phyloP scores from a whole-genome alignment of 768 basidiomycete genomes.

The Pleurotus tuber-regium region DNA sequence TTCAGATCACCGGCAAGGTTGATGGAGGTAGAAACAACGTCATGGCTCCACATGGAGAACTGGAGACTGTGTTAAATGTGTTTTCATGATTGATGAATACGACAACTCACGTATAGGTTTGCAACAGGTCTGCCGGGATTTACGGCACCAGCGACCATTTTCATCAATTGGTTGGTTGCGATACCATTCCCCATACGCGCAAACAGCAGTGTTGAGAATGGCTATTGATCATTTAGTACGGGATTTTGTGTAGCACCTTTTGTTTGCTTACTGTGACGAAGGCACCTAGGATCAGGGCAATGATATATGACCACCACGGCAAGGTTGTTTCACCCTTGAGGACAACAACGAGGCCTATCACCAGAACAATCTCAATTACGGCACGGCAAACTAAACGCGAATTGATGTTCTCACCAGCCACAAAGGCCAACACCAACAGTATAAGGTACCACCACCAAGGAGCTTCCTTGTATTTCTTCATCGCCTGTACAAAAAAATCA shows the following conservation, averaged over 20 bases:
- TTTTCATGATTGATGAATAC: neutral
- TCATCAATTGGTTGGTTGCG: slow-evolving; percentile 59
- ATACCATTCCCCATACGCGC: slow-evolving; percentile 63
- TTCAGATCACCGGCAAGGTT: slow-evolving; percentile 60
- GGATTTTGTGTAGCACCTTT: no score
- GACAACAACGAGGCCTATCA: slow-evolving; percentile 51
- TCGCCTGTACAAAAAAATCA: slow-evolving; percentile 31
- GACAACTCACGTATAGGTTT: slow-evolving; percentile 56
- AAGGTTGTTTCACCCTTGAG: slow-evolving; percentile 59
- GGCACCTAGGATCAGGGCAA: slow-evolving; percentile 51
- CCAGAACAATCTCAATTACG: no score
- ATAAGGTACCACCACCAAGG: slow-evolving; percentile 61
- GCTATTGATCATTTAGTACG: no score
- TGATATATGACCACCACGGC: slow-evolving; percentile 61
- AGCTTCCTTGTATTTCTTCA: slow-evolving; percentile 58
- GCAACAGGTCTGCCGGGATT: slow-evolving; percentile 66
- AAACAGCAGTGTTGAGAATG: slow-evolving; percentile 54
- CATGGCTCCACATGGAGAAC: slow-evolving; percentile 72
- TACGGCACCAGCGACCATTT: slow-evolving; percentile 60
- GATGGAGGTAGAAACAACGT: slow-evolving; percentile 54
- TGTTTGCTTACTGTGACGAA: slow-evolving; percentile 33
- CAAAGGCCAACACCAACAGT: slow-evolving; percentile 48
- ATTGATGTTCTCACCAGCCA: slow-evolving; percentile 41
- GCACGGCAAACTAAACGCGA: neutral
- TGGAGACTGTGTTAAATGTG: slow-evolving; percentile 15